Evolutionary conservation across 1,284 basidiomycete genomes (phyloP).

Genomic region (Kwoniella shivajii): DNA sequence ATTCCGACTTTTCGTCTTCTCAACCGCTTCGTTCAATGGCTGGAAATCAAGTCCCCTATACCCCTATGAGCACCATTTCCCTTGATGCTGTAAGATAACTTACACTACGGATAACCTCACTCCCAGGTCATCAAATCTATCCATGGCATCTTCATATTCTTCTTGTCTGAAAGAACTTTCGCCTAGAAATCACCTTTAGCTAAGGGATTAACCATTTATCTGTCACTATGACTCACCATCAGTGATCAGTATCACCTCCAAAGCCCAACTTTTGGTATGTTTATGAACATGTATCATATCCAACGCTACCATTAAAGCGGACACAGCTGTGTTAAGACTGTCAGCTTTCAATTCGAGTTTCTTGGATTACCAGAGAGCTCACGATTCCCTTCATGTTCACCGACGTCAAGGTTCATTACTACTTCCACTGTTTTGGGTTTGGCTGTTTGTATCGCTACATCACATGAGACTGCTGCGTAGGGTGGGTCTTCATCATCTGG

Average conservation of each 20-base stretch:
- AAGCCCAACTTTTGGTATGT: slow-evolving; percentile 76
- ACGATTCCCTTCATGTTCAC: slow-evolving; percentile 49
- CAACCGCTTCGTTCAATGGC: slow-evolving; percentile 28
- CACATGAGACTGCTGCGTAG: slow-evolving; percentile 76
- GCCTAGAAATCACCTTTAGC: slow-evolving; percentile 49
- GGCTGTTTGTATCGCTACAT: slow-evolving; percentile 75
- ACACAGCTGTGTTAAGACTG: slow-evolving; percentile 65
- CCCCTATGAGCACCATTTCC: too few species aligned
- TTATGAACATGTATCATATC: slow-evolving; percentile 61
- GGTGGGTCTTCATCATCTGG: slow-evolving; percentile 46
- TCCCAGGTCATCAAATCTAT: slow-evolving; percentile 61
- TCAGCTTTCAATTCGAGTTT: background rate
- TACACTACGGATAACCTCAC: slow-evolving; percentile 67
- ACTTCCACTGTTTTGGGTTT: slow-evolving; percentile 73
- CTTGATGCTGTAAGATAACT: slow-evolving; percentile 1
- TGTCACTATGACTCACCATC: slow-evolving; percentile 75
- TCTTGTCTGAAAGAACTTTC: slow-evolving; percentile 56
- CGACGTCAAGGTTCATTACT: slow-evolving; percentile 66
- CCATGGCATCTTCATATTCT: slow-evolving; percentile 69
- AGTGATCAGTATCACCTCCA: slow-evolving; percentile 76
- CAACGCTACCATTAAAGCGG: slow-evolving; percentile 81
- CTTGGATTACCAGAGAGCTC: slow-evolving; percentile 12
- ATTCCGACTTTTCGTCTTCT: slow-evolving; percentile 40
- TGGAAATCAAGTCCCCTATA: slow-evolving; percentile 44
- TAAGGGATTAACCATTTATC: slow-evolving; percentile 58